Evolutionary conservation across 768 basidiomycete genomes (phyloP), one percentile per base, ranked within the genome.

Genomic region (Rubroboletus pulcherrimus): DNA sequence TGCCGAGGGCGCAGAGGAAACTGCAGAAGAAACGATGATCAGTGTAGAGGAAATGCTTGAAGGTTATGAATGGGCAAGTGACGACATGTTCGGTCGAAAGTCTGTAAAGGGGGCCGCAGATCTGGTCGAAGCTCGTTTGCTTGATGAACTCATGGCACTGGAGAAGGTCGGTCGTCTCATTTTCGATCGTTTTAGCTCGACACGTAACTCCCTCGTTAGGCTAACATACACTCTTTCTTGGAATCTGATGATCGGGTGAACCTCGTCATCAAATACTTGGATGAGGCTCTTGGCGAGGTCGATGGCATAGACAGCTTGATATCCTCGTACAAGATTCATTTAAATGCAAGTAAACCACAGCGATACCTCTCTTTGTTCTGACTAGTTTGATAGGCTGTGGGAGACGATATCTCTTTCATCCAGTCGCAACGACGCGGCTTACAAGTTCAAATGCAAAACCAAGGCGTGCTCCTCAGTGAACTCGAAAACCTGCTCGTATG

Each of bases 11-110:
- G 86, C 86, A 53, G 87, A 88, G 51, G 90, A 91, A 62, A 84
- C 81, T 53, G 80, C 83, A 11, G 87, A 91, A 59, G 90, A 87
- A 9, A 92, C 91, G 4, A 79, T 99, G 73, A 77, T 87, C 6
- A 97, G 85, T 70, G 93, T 99, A 2, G 97, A 99, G 68, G 97
- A 99, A 69, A 95, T 99, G 93, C 78, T 99, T 26, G 97, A 99
- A 65, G 95, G 97, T 0, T 97, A 97, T 65, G 97, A 98, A 70
- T 98, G 94, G 94, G 87, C 91, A 5, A 87, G 85, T 57, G 89
- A 88, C 53, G 86, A 87, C 66, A 76, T 87, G n/a, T 76, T 88
- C 42, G 82, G 80, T 14, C 75, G 84, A 61, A 85, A 82, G 65
- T 80, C 82, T 51, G 77, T 79, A 17, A 78, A 81, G 63, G 87